A percentile compares a stretch with the other conserved stretches of the same genome.
phyloP scores from a whole-genome alignment of 352 stramenopile genomes.

The Achlya hypogyna region DNA sequence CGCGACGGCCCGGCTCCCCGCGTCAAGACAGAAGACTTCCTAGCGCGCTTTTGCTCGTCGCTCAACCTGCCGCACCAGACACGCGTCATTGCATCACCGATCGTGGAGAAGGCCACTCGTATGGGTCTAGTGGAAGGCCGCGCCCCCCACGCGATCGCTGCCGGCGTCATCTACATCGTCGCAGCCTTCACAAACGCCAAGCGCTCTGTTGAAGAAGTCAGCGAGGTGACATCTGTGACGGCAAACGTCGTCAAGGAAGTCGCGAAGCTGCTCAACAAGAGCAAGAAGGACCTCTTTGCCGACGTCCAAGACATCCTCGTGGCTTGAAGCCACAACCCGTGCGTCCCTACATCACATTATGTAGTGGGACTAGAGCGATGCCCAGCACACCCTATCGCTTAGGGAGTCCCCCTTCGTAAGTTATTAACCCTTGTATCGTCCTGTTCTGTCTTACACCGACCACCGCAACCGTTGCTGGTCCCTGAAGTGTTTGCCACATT shows the following conservation, averaged over 20 bases:
- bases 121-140: constrained; percentile 59
- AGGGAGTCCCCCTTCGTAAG: not conserved
- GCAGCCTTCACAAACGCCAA: constrained; percentile 76
- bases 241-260: constrained; percentile 79
- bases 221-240: constrained; percentile 67
- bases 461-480: no score
- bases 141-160: constrained; percentile 57
- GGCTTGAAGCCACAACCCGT: not conserved
- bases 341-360: not conserved
- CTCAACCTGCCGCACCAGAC: constrained; percentile 66
- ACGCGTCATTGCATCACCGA: constrained; percentile 60
- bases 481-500: no score
- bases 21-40: constrained; percentile 65
- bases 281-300: constrained; percentile 56
- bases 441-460: not conserved
- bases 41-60: constrained; percentile 65
- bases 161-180: constrained; percentile 72
- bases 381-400: not conserved
- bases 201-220: constrained; percentile 73
- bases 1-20: not conserved
- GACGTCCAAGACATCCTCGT: not conserved
- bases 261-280: constrained; percentile 83
- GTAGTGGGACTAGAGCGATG: not conserved
- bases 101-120: constrained; percentile 61
- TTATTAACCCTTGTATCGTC: not conserved